A percentile compares a stretch with the other conserved stretches of the same genome.
phyloP scores from a whole-genome alignment of 2,329 filamentous ascomycete genomes.

The Sordariomycetes sp. region DNA sequence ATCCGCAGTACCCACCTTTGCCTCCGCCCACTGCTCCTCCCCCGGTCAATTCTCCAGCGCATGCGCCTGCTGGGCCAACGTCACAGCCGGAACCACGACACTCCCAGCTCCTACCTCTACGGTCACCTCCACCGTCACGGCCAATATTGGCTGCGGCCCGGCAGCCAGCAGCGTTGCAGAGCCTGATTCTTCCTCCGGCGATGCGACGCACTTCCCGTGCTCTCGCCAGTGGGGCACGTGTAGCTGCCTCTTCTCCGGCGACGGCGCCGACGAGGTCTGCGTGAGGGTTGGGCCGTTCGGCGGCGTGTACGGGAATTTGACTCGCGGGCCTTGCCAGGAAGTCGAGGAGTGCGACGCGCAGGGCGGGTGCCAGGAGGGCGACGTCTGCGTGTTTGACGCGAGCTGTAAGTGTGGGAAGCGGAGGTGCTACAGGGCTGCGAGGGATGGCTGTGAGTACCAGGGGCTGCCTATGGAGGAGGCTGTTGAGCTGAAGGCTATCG shows the following conservation, averaged over 20 bases:
- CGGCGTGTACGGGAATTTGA: conserved; percentile 3
- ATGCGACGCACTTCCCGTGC: conserved; percentile 9
- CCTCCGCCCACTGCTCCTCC: conserved; percentile 4
- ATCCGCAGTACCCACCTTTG: conserved; percentile 6
- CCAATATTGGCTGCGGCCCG: conserved; percentile 8
- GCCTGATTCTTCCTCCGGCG: neutral
- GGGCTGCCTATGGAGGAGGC: conserved; percentile 5
- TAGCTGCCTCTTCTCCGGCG: conserved; percentile 8
- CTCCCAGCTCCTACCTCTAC: conserved; percentile 8
- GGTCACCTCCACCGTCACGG: conserved; percentile 6
- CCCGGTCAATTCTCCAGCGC: conserved; percentile 9
- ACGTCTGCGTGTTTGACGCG: conserved; percentile 9
- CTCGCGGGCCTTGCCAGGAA: conserved; percentile 8
- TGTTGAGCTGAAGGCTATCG: neutral
- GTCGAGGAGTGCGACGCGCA: conserved; percentile 8
- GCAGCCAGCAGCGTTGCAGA: conserved; percentile 5
- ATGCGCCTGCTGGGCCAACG: conserved; percentile 9
- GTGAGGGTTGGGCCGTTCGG: conserved; percentile 7
- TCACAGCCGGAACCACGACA: conserved; percentile 7
- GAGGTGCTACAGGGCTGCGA: conserved; percentile 9
- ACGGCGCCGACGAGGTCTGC: conserved; percentile 8
- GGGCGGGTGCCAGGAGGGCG: conserved; percentile 5
- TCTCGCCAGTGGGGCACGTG: conserved; percentile 8
- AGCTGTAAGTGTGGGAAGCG: conserved; percentile 10
- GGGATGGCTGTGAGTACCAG: conserved; percentile 6